Base-by-base conservation (phyloP, 257 asterid genomes). In the Gentiana straminea region DNA sequence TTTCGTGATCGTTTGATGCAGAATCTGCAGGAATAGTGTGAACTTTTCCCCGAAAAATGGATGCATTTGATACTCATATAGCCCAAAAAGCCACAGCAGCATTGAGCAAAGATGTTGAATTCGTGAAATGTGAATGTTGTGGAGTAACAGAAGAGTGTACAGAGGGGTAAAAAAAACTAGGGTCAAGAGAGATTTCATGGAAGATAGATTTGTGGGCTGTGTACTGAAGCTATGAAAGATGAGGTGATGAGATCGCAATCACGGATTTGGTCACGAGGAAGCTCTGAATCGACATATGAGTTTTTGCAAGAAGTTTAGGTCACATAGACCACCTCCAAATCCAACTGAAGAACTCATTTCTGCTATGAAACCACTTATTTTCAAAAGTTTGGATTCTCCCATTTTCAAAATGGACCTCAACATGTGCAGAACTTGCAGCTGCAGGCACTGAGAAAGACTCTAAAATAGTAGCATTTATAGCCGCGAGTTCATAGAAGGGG, bases 171-270 rank as follows among this genome's bases (percentile, higher is more conserved):
- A 71, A 74, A 44, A 66, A 49, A 57, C 68, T 76, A 7, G 89
- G 82, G 81, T 0, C 72, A 83, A 0, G 86, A 77, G 0, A 70
- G 86, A n/a, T 77, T 83, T 62, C 75, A 67, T 52, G 93, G 93
- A 12, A 76, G 80, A 32, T 89, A 95, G 97, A 78, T 89, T 7
- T 89, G 97, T 72, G 97, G 97, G 69, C 91, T 89, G 9, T 88
- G 96, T 48, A 70, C 83, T 0, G 96, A 88, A 66, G 96, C 94
- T 0, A 94, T 82, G 64, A 83, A 89, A 74, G 94, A 88, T 2
- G 97, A 88, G 67, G 57, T 77, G 4, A 75, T n/a, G 24, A 66
- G 90, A 38, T 77, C 86, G 7, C 77, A 75, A 24, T 46, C 61
- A 6, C 32, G 67, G 51, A 84, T 84, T 10, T 11, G 81, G 86